Base-by-base conservation (phyloP, 805 yeast species). In the Ogataea paraovalis region DNA sequence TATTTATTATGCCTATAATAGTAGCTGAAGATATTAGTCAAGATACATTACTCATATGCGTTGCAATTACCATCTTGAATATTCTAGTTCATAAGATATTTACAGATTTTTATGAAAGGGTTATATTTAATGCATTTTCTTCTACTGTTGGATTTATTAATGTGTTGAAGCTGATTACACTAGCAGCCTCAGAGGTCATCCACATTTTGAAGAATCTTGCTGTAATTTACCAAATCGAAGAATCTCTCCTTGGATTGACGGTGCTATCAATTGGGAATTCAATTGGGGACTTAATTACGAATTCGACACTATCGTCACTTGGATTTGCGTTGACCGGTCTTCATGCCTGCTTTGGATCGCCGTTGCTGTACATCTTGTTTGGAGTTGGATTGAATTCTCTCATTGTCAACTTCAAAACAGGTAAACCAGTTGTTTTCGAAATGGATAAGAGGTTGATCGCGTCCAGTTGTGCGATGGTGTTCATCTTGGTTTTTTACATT, bases 321-420 rank as follows among this genome's bases (percentile, higher is more conserved):
- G 71, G 69, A 0, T 48, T 63, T 12, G 71, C 79, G 7, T 55
- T 71, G 8, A 71, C 71, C 10, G 82, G 82, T 0, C 59, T 78
- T 8, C 74, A 74, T 52, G 72, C 83, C 0, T 77, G 82, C 52
- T 66, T 78, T 47, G 83, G 83, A 1, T 74, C 83, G 1, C 81
- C 82, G 0, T 60, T 78, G 13, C 55, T 78, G 13, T 67, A 75
- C 39, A 70, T 75, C 8, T 60, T 78, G 49, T 58, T 77, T 18
- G 83, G 83, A 1, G 65, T 78, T 19, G 83, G 83, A 0, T 55
- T 71, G 13, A 76, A 76, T 56, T 74, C 79, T 2, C 51, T 68
- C 34, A 54, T 71, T 4, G 58, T 67, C 28, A 49, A 49, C 43
- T n/a, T 56, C 1, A 53, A 43, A 37, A 47, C 48, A 0, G 49